Evolutionary conservation across 768 basidiomycete species (phyloP), one percentile per base, ranked within the genome.

Genomic region (Suillus alpinus): DNA sequence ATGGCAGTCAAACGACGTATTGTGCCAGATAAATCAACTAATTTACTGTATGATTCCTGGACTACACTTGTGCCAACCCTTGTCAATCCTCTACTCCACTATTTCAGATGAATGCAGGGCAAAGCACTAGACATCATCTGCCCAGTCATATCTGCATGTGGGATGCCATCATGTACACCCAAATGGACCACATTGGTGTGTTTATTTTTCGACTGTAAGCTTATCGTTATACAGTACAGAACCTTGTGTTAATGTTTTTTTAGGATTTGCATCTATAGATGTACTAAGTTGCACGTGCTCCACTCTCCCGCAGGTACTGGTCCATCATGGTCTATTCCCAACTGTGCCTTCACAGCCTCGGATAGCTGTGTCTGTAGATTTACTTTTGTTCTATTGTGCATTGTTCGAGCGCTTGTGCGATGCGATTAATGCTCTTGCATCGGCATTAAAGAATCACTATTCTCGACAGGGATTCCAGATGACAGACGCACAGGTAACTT

Each of bases 341-440:
- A 72, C 31, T 12, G 70, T 41, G 58, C 76, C 41, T 8, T 55
- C 62, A 10, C 61, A 66, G 32, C 65, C 69, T 0, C 57, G 58
- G 1, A 60, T 67, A 41, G 64, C 64, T 0, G 63, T 70, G 9
- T 71, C 68, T 0, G 64, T 77, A 8, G 67, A 74, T 4, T 63
- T 77, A 0, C 63, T 78, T 0, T 62, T 72, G 2, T 76, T 77
- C 60, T 77, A 76, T 57, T 59, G 56, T 0, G 68, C 71, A 1
- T 59, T 78, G 1, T 79, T 78, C 53, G 71, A 78, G 58, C 62
- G 67, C 0, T 76, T 76, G 0, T 78, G 75, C 26, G 71, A 79
- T 56, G 26, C 57, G 57, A 62, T 66, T 61, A 50, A 74, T 55
- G 16, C n/a, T 6, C n/a, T 53, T 12, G 50, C 61, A 5, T 31